These are phyloP conservation scores for Penicillium roqueforti DNA, from an alignment of 495 filamentous ascomycete species.

Conservation along the genomic window DNA sequence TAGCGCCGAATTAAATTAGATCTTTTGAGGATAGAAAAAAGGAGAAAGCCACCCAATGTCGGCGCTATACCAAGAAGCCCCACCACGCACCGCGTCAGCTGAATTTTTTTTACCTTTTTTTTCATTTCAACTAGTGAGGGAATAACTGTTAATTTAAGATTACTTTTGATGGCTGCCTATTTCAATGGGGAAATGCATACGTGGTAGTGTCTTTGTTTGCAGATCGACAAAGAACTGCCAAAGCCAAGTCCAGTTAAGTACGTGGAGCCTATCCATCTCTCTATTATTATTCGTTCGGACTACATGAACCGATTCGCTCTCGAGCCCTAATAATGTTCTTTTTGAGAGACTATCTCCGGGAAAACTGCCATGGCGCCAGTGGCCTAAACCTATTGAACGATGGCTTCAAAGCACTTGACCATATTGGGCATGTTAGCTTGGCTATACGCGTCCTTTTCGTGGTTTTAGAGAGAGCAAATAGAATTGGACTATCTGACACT, in stretches of 20 bases:
- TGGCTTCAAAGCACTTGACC: neutral
- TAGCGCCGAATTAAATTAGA: constrained; percentile 4
- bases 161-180: neutral
- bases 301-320: constrained; percentile 11
- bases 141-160: constrained; percentile 5
- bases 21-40: neutral
- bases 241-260: constrained; percentile 14
- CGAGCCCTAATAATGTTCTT: constrained; percentile 24
- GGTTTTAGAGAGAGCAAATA: constrained; percentile 6
- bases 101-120: neutral
- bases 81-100: constrained; percentile 24
- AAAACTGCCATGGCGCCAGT: constrained; percentile 15
- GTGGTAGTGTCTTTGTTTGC: too few species aligned
- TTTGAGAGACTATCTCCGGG: constrained; percentile 15
- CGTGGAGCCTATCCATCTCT: constrained; percentile 8
- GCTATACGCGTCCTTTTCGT: constrained; percentile 18
- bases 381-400: neutral
- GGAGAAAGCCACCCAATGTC: constrained; percentile 16
- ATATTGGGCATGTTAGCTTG: constrained; percentile 7
- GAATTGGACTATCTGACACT: neutral
- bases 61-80: constrained; percentile 23
- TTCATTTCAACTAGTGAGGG: neutral
- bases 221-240: neutral
- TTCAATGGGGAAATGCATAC: neutral
- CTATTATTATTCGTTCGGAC: constrained; percentile 4